Evolutionary conservation across 192 early-diverging fungal species (phyloP).

Genomic region (Pilobolus umbonatus): DNA sequence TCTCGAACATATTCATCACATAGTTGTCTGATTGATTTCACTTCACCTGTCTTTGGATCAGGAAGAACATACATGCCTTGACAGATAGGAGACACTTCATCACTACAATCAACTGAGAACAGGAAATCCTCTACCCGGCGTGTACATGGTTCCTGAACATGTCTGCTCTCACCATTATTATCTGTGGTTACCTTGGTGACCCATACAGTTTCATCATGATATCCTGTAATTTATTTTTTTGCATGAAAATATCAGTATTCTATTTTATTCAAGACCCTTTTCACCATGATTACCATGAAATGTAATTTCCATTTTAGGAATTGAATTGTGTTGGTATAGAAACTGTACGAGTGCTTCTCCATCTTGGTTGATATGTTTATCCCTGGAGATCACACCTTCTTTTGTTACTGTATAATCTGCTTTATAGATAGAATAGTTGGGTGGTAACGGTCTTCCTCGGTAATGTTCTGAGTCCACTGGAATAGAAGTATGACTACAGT

Average conservation of each 20-base stretch:
- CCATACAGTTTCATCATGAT: slow-evolving; percentile 30
- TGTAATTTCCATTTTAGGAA: slow-evolving; percentile 25
- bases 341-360: slow-evolving; percentile 33
- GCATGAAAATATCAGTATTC: not conserved
- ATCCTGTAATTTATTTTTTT: slow-evolving; percentile 15
- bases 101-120: slow-evolving; percentile 30
- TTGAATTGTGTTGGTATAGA: slow-evolving; percentile 26
- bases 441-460: slow-evolving; percentile 20
- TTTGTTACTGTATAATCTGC: slow-evolving; percentile 19
- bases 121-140: slow-evolving; percentile 28
- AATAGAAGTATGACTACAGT: too few relatives aligned
- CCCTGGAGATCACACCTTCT: slow-evolving; percentile 27
- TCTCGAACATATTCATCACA: slow-evolving; percentile 31
- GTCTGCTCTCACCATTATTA: slow-evolving; percentile 16
- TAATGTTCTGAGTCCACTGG: slow-evolving; percentile 2
- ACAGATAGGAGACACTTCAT: slow-evolving; percentile 29
- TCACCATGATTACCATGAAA: slow-evolving; percentile 19
- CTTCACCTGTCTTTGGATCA: slow-evolving; percentile 21
- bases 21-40: slow-evolving; percentile 23
- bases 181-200: slow-evolving; percentile 9
- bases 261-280: not conserved
- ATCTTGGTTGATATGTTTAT: slow-evolving; percentile 31
- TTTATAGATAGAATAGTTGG: slow-evolving; percentile 24
- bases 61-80: slow-evolving; percentile 26
- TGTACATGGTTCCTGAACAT: slow-evolving; percentile 28